Conservation (phyloP, 805 yeast species). For the Kodamaea restingae region DNA sequence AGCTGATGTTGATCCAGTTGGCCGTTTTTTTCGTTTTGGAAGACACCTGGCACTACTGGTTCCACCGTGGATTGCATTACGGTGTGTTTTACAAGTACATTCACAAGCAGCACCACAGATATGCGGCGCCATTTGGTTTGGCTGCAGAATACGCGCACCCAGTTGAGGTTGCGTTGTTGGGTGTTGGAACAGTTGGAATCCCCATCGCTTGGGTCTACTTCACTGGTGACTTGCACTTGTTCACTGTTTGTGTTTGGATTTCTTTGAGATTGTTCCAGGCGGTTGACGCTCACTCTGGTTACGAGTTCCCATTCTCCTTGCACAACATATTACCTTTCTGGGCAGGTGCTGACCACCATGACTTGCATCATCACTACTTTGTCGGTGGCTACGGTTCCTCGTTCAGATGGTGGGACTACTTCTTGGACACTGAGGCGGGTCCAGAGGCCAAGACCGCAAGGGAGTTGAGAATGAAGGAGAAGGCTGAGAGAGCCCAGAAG, state of each 20-base stretch:
- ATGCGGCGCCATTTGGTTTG: constrained; percentile 96
- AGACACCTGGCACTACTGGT: constrained; percentile 97
- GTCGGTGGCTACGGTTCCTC: constrained; percentile 93
- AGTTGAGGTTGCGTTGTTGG: constrained; percentile 82
- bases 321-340: constrained; percentile 91
- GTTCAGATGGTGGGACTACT: constrained; percentile 94
- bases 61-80: constrained; percentile 85
- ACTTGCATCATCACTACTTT: constrained; percentile 93
- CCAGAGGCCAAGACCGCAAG: constrained; percentile 71
- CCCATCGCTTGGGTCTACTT: constrained; percentile 81
- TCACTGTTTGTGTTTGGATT: constrained; percentile 89
- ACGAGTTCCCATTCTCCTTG: constrained; percentile 95
- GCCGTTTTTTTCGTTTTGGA: constrained; percentile 77
- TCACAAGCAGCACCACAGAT: constrained; percentile 96
- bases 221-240: constrained; percentile 74
- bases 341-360: constrained; percentile 99
- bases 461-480: constrained; percentile 57
- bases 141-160: constrained; percentile 99
- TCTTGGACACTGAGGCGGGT: constrained; percentile 87
- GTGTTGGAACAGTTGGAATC: constrained; percentile 94
- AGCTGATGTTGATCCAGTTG: constrained; percentile 61
- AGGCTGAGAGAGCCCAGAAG: constrained; percentile 43
- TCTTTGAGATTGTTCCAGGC: constrained; percentile 89
- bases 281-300: constrained; percentile 96
- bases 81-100: constrained; percentile 87